Evolutionary conservation across 495 filamentous ascomycete genomes (phyloP), one percentile per base, ranked within the genome.

Genomic region (Aspergillus hancockii): DNA sequence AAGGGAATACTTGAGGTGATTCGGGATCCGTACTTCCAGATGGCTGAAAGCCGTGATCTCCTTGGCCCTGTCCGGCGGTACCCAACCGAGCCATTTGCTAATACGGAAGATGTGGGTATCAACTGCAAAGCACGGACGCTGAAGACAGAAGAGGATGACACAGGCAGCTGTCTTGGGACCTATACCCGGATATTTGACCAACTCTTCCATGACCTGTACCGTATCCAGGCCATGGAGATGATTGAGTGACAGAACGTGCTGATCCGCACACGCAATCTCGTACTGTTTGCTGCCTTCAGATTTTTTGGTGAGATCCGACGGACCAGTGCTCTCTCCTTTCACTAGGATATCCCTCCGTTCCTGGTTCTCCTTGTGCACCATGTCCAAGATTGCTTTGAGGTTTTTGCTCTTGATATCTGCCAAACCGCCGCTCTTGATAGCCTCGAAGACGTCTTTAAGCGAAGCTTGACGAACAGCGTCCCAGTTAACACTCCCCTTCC

Each of bases 111-210:
- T 90, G 63, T 93, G 91, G 0, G 91, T 95, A 63, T 94, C 91
- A 1, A 95, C 91, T 0, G 91, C 90, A 64, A 93, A 93, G 68
- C 86, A 88, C 0, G 90, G 88, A 13, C 84, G 82, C 61, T 84
- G 83, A 23, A 95, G 81, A 69, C 90, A 92, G 69, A 95, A 95
- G 3, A 93, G 78, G 13, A 89, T 72, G 14, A 93, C 89, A 62
- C 94, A 98, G 8, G 90, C 88, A 4, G 93, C 89, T 0, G 93
- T 96, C 75, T 98, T 98, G 54, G 90, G 86, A 0, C 93, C 94
- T 58, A 98, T 90, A 4, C 93, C 94, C 3, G 89, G 88, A 47
- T 88, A 94, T 54, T 82, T 87, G 51, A 85, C 82, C 36, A 98
- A 79, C 55, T 88, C 84, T 9, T 75, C 74, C 82, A 96, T 88